A percentile compares a stretch with the other conserved stretches of the same genome.
phyloP scores from a whole-genome alignment of 2,329 filamentous ascomycete genomes.

The Shiraia bambusicola region DNA sequence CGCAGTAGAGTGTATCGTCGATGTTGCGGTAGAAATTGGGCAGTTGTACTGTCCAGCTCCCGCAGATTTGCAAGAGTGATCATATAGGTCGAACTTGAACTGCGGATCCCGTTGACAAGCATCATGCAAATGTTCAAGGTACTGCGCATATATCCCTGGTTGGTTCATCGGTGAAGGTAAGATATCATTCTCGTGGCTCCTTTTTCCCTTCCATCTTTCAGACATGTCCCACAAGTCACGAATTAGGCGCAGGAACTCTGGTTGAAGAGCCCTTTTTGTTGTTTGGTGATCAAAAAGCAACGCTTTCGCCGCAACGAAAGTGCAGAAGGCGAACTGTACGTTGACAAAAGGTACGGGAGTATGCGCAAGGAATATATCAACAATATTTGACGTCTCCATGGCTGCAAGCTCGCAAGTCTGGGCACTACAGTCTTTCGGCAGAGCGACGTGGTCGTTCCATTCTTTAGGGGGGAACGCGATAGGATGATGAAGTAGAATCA shows the following conservation, averaged over 20 bases:
- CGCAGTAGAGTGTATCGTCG: conserved; percentile 12
- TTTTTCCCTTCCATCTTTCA: conserved; percentile 21
- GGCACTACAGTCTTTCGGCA: conserved; percentile 37
- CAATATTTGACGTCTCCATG: conserved; percentile 37
- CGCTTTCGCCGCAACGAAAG: conserved; percentile 37
- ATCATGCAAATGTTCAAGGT: conserved; percentile 27
- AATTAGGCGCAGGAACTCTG: conserved; percentile 29
- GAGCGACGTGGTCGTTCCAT: conserved; percentile 36
- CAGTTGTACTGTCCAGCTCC: conserved; percentile 21
- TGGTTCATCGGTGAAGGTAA: conserved; percentile 17
- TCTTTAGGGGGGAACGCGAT: conserved; percentile 33
- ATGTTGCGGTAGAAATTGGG: conserved; percentile 18
- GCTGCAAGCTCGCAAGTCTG: conserved; percentile 39
- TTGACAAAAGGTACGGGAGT: conserved; percentile 37
- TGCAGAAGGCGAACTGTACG: conserved; percentile 37
- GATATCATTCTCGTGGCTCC: neutral
- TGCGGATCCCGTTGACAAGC: conserved; percentile 20
- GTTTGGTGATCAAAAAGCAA: conserved; percentile 32
- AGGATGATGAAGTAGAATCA: conserved; percentile 38
- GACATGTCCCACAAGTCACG: conserved; percentile 34
- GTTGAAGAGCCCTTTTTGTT: conserved; percentile 15
- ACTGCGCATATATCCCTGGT: conserved; percentile 28
- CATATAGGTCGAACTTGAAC: conserved; percentile 35
- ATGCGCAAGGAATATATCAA: conserved; percentile 34
- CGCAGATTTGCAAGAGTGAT: conserved; percentile 28